Conservation (phyloP, 495 filamentous ascomycete species). For the Beverwykella pulmonaria region DNA sequence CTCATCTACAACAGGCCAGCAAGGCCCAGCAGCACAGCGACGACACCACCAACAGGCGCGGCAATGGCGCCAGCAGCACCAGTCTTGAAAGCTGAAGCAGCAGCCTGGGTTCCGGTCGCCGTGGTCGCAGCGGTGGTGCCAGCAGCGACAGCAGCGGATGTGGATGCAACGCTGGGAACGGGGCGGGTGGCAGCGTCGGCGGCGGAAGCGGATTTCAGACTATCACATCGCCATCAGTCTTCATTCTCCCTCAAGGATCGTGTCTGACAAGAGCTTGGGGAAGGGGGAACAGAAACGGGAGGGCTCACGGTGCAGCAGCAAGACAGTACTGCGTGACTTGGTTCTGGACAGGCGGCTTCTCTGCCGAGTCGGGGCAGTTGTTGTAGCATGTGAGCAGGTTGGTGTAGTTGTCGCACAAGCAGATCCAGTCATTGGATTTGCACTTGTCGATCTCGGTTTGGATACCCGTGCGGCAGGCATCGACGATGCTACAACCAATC, state of each 20-base stretch:
- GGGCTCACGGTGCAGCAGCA: conserved; percentile 45
- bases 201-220: conserved; percentile 24
- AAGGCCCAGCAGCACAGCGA: conserved; percentile 31
- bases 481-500: conserved; percentile 37
- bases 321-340: conserved; percentile 39
- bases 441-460: conserved; percentile 37
- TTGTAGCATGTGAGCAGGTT: conserved; percentile 45
- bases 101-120: conserved; percentile 10
- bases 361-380: conserved; percentile 40
- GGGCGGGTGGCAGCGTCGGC: conserved; percentile 18
- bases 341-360: conserved; percentile 24
- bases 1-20: conserved; percentile 35
- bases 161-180: conserved; percentile 3
- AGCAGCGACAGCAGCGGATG: conserved; percentile 8
- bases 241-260: not conserved
- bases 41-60: conserved; percentile 26
- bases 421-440: conserved; percentile 44
- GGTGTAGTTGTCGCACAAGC: conserved; percentile 41
- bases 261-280: not conserved
- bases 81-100: conserved; percentile 6
- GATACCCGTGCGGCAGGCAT: conserved; percentile 36
- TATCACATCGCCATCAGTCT: not conserved
- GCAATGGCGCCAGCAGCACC: conserved; percentile 24
- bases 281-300: not conserved
- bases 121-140: conserved; percentile 9